Percentiles rank a stretch among this genome's conserved stretches.
Evolutionary conservation across 1,284 basidiomycete species (phyloP).

Genomic region (Xanthoconium separans): DNA sequence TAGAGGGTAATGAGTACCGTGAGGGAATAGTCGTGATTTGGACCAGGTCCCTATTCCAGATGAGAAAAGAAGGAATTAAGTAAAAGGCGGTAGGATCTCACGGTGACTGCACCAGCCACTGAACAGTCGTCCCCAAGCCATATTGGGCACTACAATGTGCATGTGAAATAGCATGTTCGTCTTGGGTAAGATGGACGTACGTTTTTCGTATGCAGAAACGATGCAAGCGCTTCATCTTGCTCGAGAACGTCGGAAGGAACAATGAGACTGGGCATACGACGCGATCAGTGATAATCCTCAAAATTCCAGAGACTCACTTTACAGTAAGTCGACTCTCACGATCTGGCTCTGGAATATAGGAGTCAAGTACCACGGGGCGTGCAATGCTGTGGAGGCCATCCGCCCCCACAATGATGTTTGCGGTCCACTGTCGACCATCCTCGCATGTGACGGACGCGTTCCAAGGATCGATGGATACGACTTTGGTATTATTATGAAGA

Average conservation of each 20-base stretch:
- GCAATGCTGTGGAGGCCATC: constrained; percentile 56
- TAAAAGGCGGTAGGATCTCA: constrained; percentile 6
- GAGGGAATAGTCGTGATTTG: constrained; percentile 31
- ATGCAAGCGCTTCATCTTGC: constrained; percentile 36
- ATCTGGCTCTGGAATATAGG: constrained; percentile 23
- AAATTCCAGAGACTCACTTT: constrained; percentile 31
- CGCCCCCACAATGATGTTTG: constrained; percentile 53
- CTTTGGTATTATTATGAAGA: constrained; percentile 47
- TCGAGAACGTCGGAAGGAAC: constrained; percentile 35
- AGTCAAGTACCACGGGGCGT: constrained; percentile 43
- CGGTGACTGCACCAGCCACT: constrained; percentile 16
- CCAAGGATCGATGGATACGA: constrained; percentile 43
- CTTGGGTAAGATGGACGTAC: constrained; percentile 20
- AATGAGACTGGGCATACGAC: constrained; percentile 19
- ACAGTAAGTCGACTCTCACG: constrained; percentile 45
- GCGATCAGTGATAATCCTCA: background rate
- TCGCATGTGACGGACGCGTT: constrained; percentile 35
- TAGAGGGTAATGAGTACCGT: constrained; percentile 29
- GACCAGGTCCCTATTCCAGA: constrained; percentile 25
- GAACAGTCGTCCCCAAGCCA: constrained; percentile 27
- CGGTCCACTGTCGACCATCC: constrained; percentile 38
- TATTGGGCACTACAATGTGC: constrained; percentile 13
- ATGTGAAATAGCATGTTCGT: background rate
- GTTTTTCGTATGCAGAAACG: constrained; percentile 29
- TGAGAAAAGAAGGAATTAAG: background rate